Conservation (phyloP, 352 stramenopile genomes). For the Pythium dissimile region DNA sequence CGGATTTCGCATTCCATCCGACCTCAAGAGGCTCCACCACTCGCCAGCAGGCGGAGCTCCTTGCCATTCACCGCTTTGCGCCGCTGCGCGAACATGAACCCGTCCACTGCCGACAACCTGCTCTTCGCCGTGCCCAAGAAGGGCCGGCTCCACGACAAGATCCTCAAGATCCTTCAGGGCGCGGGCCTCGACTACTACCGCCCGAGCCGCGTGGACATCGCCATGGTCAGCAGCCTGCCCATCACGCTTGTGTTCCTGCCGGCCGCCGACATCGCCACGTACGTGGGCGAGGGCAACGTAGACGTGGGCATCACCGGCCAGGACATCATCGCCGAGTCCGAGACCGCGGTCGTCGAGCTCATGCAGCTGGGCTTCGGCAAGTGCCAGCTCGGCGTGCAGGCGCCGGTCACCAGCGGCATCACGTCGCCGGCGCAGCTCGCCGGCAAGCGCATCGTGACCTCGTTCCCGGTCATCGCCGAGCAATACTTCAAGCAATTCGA, state of each 20-base stretch:
- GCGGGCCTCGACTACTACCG: constrained; percentile 95
- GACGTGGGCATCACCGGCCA: constrained; percentile 98
- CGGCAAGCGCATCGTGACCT: constrained; percentile 97
- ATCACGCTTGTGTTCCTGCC: constrained; percentile 98
- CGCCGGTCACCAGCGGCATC: constrained; percentile 87
- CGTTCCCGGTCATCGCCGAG: constrained; percentile 92
- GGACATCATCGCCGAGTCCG: constrained; percentile 92
- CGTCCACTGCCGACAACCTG: constrained; percentile 53
- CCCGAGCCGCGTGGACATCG: constrained; percentile 89
- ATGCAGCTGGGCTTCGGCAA: constrained; percentile 96
- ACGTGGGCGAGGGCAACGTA: constrained; percentile 97
- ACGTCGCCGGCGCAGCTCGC: constrained; percentile 80
- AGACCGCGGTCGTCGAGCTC: constrained; percentile 89
- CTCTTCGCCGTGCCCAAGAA: constrained; percentile 98
- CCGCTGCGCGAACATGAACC: constrained; percentile 14
- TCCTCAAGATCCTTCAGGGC: constrained; percentile 94
- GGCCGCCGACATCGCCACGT: constrained; percentile 96
- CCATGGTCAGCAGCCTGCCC: constrained; percentile 90
- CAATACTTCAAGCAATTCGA: constrained; percentile 95
- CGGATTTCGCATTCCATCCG: constrained; percentile 22
- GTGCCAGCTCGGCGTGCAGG: constrained; percentile 95
- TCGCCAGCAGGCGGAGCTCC: not conserved
- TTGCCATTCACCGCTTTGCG: not conserved
- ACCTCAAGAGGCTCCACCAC: not conserved
- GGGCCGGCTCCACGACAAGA: constrained; percentile 95